Base-by-base conservation (phyloP, 495 filamentous ascomycete species). In the Letharia lupina region DNA sequence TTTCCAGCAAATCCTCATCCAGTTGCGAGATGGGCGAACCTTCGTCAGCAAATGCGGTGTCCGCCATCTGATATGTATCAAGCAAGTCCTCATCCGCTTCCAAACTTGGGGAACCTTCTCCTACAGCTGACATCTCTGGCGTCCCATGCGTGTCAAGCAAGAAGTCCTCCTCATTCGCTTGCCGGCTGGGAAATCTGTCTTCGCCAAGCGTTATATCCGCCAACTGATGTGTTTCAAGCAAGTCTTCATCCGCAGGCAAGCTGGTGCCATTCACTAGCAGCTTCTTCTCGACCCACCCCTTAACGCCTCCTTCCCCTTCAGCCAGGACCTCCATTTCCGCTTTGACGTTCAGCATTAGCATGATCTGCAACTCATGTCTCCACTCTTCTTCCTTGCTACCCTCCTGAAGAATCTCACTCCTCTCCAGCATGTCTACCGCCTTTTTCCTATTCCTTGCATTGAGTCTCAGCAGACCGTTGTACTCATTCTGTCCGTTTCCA, bases 291-390 rank as follows among this genome's bases (percentile, higher is more conserved):
- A 94, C 77, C 90, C 91, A 93, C 1, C 71, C 64, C 20, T 83
- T 82, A 45, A 94, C 72, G 18, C 86, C 82, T 10, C 76, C 78
- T 0, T 81, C 80, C 37, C 76, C 73, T 28, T 84, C 78, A 66
- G 91, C 90, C 62, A 96, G 77, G 12, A 89, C 80, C 77, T 98
- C 90, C 67, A 94, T 93, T 76, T 98, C 94, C 3, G 88, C 90
- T 73, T 98, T 98, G 61, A 91, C 66, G 70, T 90, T 89, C 61
- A 96, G 72, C 78, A 96, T 84, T 58, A 98, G 73, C 92, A 98
- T 97, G 7, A 82, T 75, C 76, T 96, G 93, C 68, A 98, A 71
- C 70, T 94, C 90, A 15, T 73, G 71, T 56, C 83, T 80, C 77
- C 86, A 86, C 40, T 83, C 80, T 2, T 62, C 64, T 70, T 87